Evolutionary conservation across 1,284 basidiomycete species (phyloP), one percentile per base, ranked within the genome.

Genomic region (Flammula alnicola): DNA sequence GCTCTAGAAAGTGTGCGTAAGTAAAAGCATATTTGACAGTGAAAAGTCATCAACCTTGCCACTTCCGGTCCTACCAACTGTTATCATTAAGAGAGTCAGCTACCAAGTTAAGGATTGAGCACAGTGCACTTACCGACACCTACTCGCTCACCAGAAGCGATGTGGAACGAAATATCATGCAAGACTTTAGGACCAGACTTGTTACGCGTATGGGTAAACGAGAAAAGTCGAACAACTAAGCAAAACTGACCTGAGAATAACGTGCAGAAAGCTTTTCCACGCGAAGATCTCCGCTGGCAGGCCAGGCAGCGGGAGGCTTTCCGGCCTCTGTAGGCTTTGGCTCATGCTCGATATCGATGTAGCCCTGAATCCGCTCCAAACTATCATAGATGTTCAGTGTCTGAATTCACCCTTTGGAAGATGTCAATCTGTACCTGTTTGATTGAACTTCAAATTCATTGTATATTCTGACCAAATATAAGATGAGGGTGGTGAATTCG

Each of bases 281-380:
- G 5, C 72, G 65, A 31, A 91, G 71, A 33, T 79, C 72, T 3
- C 89, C 89, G 30, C 81, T 86, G 0, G 87, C 76, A 0, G 89
- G 90, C 89, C 90, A 91, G 87, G 89, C 42, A 14, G 55, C 51
- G 10, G 55, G 55, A 3, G 88, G 89, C 40, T 75, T 68, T 7
- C 80, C 80, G 9, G 64, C 60, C 16, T 69, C 61, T 1, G 73
- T 74, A 0, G 76, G 60, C 47, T 74, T 71, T 2, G 79, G 78
- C 63, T 92, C 89, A 63, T 89, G 86, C 48, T 88, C 86, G 46
- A 90, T 88, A 14, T 70, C 64, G 37, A 88, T 66, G 61, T 91
- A 92, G 31, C 80, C 78, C 59, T 86, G 79, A 42, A 93, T 84
- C 23, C 90, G 80, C 63, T 92, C 89, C 52, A 92, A 73, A 62